A percentile compares a stretch with the other conserved stretches of the same genome.
Conservation (phyloP, 306 rosid genomes). For the Dryas alaskensis region DNA sequence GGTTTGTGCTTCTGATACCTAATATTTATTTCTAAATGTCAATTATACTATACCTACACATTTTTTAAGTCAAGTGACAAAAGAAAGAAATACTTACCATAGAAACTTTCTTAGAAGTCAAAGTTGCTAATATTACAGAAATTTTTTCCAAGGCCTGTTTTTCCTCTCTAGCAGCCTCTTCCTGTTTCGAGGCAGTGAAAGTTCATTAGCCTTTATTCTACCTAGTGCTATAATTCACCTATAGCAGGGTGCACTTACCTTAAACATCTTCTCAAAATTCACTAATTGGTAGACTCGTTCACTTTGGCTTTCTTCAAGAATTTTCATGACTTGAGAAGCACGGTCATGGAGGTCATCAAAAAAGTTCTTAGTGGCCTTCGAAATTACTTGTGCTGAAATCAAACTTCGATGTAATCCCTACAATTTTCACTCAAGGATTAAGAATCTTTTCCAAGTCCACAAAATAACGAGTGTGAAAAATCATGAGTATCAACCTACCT, state of each 20-base stretch:
- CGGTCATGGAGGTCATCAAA: slow-evolving; percentile 53
- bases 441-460: slow-evolving; percentile 19
- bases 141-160: slow-evolving; percentile 61
- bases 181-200: slow-evolving; percentile 51
- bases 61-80: background rate
- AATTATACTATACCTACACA: background rate
- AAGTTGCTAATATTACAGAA: slow-evolving; percentile 50
- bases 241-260: slow-evolving; percentile 42
- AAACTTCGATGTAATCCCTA: slow-evolving; percentile 67
- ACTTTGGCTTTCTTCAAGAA: slow-evolving; percentile 58
- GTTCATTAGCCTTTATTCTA: slow-evolving; percentile 17
- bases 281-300: slow-evolving; percentile 51
- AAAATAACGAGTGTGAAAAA: background rate
- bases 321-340: slow-evolving; percentile 52
- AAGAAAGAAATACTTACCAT: slow-evolving; percentile 39
- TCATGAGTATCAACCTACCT: slow-evolving; percentile 38
- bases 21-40: slow-evolving; percentile 25
- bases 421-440: slow-evolving; percentile 24
- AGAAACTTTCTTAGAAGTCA: slow-evolving; percentile 63
- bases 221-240: background rate
- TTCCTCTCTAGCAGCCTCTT: slow-evolving; percentile 68
- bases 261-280: slow-evolving; percentile 69
- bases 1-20: slow-evolving; percentile 77
- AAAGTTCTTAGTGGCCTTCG: slow-evolving; percentile 59
- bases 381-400: slow-evolving; percentile 56